Percentiles rank a stretch among this genome's conserved stretches.
Conservation (phyloP, 2,329 filamentous ascomycete genomes). For the Aspergillus felis region DNA sequence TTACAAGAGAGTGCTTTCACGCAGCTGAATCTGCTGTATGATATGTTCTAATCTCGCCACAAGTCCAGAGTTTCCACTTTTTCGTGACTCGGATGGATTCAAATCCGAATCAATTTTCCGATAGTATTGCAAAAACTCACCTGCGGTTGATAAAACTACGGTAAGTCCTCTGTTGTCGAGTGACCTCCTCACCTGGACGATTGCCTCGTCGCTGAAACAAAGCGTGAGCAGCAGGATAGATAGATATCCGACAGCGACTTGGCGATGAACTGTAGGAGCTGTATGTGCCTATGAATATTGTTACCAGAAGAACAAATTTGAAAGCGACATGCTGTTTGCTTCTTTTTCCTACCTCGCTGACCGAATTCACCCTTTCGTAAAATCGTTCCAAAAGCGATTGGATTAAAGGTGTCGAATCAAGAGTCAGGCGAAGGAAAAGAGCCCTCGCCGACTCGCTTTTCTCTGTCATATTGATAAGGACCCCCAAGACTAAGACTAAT, state of each 20-base stretch:
- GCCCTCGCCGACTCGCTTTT: conserved; percentile 62
- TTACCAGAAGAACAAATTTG: conserved; percentile 9
- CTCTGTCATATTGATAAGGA: conserved; percentile 84
- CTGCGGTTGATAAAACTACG: conserved; percentile 53
- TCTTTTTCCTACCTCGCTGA: conserved; percentile 59
- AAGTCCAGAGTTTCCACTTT: conserved; percentile 50
- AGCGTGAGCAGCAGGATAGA: conserved; percentile 80
- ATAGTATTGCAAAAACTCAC: conserved; percentile 60
- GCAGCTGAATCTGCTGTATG: conserved; percentile 40
- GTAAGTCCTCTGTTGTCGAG: conserved; percentile 48
- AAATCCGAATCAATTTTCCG: conserved; percentile 53
- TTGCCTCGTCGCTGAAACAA: conserved; percentile 54
- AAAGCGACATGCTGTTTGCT: conserved; percentile 7
- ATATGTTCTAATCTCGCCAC: conserved; percentile 53
- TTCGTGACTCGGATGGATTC: conserved; percentile 39
- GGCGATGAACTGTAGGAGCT: conserved; percentile 67
- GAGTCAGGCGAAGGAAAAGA: conserved; percentile 41
- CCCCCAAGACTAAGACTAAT: conserved; percentile 72
- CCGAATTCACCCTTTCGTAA: conserved; percentile 61
- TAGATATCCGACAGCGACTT: conserved; percentile 82
- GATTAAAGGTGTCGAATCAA: conserved; percentile 45
- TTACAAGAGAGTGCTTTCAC: neutral
- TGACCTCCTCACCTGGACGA: conserved; percentile 38
- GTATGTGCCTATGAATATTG: conserved; percentile 44
- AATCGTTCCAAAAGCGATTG: conserved; percentile 63